Conservation (phyloP, 1,139 yeast species). For the Meyerozyma sp. region DNA sequence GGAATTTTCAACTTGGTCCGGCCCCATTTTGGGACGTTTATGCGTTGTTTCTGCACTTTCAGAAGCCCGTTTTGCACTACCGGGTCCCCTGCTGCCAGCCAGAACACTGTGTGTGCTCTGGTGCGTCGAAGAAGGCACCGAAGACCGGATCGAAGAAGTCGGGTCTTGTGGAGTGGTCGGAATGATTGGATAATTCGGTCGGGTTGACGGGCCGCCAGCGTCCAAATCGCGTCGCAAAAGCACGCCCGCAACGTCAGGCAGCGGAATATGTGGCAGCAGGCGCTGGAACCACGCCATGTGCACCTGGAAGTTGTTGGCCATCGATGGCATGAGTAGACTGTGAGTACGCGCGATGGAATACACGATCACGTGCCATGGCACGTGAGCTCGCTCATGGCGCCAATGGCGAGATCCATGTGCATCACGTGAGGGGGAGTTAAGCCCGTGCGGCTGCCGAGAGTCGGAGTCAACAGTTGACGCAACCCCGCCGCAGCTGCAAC, state of each 20-base stretch:
- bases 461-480: neutral
- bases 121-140: neutral
- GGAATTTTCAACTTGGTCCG: neutral
- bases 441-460: neutral
- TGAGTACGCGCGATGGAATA: neutral
- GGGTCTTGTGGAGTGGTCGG: neutral
- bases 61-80: too few species aligned
- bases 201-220: neutral
- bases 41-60: too few species aligned
- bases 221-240: conserved; percentile 5
- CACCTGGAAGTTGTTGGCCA: conserved; percentile 8
- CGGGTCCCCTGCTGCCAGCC: too few species aligned
- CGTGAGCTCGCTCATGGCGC: too few species aligned
- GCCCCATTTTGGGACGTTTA: neutral
- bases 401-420: too few species aligned
- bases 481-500: neutral
- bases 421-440: neutral
- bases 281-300: conserved; percentile 9
- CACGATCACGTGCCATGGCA: neutral
- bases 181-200: neutral
- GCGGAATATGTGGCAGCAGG: conserved; percentile 7
- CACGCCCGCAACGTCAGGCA: conserved; percentile 3
- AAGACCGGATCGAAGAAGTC: neutral
- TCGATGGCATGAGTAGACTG: neutral
- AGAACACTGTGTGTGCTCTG: neutral